Percentiles rank a stretch among this genome's conserved stretches.
phyloP scores from a whole-genome alignment of 2,329 filamentous ascomycete genomes.

The Hawksworthiomyces lignivorus region DNA sequence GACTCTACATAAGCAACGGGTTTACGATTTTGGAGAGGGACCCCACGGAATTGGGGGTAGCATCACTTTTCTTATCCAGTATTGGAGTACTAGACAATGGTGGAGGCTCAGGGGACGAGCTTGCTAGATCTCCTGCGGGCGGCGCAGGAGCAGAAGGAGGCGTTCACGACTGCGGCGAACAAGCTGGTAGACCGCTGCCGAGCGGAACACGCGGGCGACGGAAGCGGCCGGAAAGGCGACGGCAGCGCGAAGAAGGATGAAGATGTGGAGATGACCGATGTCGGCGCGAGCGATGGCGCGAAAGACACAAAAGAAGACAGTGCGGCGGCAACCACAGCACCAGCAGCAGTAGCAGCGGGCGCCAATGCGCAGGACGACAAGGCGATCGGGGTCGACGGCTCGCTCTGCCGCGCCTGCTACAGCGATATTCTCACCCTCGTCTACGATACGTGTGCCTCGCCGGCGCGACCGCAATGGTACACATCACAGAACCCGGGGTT shows the following conservation, averaged over 20 bases:
- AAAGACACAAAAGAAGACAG: too few species aligned
- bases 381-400: constrained; percentile 17
- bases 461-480: constrained; percentile 42
- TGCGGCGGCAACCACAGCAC: too few species aligned
- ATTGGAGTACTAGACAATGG: too few species aligned
- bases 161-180: constrained; percentile 2
- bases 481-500: constrained; percentile 36
- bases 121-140: constrained; percentile 10
- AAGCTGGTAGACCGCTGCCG: constrained; percentile 5
- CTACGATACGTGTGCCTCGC: constrained; percentile 30
- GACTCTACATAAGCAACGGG: too few species aligned
- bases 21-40: too few species aligned
- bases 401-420: constrained; percentile 42
- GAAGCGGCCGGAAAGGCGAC: not conserved
- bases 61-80: too few species aligned
- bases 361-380: constrained; percentile 24
- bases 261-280: constrained; percentile 20
- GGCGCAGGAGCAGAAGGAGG: constrained; percentile 10
- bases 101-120: too few species aligned
- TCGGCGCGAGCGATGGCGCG: too few species aligned
- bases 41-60: too few species aligned
- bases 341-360: too few species aligned
- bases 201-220: constrained; percentile 2
- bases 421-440: constrained; percentile 38
- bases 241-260: not conserved